Percentiles rank a stretch among this genome's conserved stretches.
phyloP scores from a whole-genome alignment of 495 filamentous ascomycete species.

The Neurospora discreta region DNA sequence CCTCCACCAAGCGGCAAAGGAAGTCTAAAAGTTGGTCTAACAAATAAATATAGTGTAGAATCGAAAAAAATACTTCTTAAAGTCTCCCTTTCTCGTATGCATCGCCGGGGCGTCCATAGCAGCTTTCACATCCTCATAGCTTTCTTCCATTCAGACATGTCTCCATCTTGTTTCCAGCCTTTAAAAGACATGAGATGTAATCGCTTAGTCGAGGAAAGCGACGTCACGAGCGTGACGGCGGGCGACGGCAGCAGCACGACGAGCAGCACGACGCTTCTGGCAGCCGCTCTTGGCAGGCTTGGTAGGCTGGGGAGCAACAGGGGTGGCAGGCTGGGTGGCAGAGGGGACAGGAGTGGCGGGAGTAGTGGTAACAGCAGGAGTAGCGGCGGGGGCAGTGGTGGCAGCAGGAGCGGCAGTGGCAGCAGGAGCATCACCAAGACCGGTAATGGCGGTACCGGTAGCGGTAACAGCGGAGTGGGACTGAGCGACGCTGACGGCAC shows the following conservation, averaged over 20 bases:
- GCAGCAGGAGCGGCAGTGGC: constrained; percentile 1
- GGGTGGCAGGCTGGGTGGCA: background rate
- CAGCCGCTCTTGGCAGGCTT: background rate
- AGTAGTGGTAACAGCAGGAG: background rate
- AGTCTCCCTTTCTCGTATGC: background rate
- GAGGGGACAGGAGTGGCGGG: background rate
- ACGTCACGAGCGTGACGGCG: constrained; percentile 3
- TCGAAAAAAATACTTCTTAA: background rate
- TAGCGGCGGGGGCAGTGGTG: background rate
- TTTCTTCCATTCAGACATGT: background rate
- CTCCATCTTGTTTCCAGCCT: background rate
- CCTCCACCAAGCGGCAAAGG: background rate
- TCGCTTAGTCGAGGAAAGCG: background rate
- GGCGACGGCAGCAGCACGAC: background rate
- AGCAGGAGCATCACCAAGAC: constrained; percentile 2
- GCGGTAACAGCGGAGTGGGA: constrained; percentile 5
- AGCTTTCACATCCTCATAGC: background rate
- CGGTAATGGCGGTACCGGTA: constrained; percentile 9
- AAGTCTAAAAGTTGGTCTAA: background rate
- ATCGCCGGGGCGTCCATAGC: background rate
- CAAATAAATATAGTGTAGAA: background rate
- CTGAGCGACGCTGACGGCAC: constrained; percentile 6
- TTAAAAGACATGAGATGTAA: background rate
- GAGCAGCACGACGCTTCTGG: background rate
- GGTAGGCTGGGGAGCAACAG: background rate